Conservation (phyloP, 116 monocot genomes). For the Papilionanthe hybrid region DNA sequence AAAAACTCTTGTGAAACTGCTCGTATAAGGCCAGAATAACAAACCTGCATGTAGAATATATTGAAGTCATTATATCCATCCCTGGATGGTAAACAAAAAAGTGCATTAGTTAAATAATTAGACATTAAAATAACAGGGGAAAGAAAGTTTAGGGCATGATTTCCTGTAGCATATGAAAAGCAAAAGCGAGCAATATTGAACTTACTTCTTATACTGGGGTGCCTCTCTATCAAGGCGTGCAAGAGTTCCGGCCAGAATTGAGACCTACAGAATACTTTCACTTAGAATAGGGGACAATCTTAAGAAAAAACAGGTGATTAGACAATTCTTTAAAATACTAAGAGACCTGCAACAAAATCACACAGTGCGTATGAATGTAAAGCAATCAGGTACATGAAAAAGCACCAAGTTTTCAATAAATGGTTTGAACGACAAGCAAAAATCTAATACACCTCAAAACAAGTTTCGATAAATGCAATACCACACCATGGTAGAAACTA, state of each 20-base stretch:
- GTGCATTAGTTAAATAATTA: constrained; percentile 1
- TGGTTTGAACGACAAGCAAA: neutral
- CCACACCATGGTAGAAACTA: neutral
- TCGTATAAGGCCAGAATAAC: neutral
- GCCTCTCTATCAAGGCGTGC: constrained; percentile 97
- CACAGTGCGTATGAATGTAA: neutral
- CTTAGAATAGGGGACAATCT: neutral
- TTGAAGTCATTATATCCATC: constrained; percentile 98
- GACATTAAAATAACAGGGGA: neutral
- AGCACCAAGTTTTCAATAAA: neutral
- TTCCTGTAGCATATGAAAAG: neutral
- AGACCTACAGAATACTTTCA: constrained; percentile 52
- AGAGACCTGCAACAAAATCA: neutral
- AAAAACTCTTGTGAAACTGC: neutral
- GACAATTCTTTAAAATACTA: neutral
- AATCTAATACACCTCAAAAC: neutral
- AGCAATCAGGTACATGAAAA: neutral
- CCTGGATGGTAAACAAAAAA: constrained; percentile 30
- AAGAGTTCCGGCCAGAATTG: constrained; percentile 92
- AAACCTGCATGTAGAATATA: constrained; percentile 95
- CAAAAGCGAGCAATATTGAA: neutral
- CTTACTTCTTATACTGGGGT: constrained; percentile 91
- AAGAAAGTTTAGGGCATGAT: neutral
- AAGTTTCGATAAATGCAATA: neutral
- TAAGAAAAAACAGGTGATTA: neutral